Base-by-base conservation (phyloP, 768 basidiomycete genomes). In the Boletellus ananas region DNA sequence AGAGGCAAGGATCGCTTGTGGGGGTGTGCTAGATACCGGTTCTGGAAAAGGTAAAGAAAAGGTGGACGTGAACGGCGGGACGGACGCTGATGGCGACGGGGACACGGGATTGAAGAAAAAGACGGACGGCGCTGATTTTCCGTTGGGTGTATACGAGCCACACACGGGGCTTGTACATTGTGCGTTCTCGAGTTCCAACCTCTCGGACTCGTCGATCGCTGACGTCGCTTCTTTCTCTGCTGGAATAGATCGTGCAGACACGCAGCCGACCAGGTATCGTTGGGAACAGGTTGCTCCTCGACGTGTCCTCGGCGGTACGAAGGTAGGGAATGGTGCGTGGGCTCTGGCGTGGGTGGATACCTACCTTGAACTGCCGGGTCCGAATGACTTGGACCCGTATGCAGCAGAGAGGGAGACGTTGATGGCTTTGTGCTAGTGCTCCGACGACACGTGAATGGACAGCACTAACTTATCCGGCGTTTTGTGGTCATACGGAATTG, bases 301-400 rank as follows among this genome's bases (percentile, higher is more conserved):
- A 31, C 66, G 59, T 1, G 68, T 87, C 18, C 70, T 88, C 8
- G 88, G 87, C 0, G 87, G 86, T 3, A 79, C 83, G 0, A 88
- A 87, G 64, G 79, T 79, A 2, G 90, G 91, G 7, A 83, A 85
- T 58, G 82, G 80, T 0, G 88, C 85, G 4, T 92, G 90, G 91
- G 87, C 78, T 0, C 64, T 92, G 43, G 85, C 87, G 4, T 89
- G 85, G 80, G 74, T 90, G 17, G 90, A 90, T 51, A 76, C 74
- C 0, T 66, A 69, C 33, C 70, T 77, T 58, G 74, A 76, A 47
- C 43, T 73, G 1, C 59, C 58, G 1, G 39, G 49, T 23, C 50
- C 59, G 16, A 56, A 57, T 4, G 59, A 58, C 41, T 43, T 60
- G 47, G 66, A 68, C 38, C 46, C 56, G 14, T 36, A 39, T 12